Conservation (phyloP, 2,329 filamentous ascomycete genomes). For the Alternaria sp. region DNA sequence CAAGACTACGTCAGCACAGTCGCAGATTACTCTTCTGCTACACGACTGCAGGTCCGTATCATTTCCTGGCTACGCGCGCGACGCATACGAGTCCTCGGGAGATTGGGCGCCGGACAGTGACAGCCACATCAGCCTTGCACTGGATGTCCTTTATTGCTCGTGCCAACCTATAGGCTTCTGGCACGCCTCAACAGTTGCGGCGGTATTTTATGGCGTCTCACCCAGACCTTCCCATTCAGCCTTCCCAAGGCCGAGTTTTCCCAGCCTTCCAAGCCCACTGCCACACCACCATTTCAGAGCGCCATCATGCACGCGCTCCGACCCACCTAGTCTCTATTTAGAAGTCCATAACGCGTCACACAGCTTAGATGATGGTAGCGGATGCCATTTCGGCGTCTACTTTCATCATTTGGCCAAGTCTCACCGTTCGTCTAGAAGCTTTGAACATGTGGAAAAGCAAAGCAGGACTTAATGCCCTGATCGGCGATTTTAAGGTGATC, state of each 20-base stretch:
- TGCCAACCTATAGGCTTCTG: background rate
- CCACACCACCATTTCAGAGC: constrained; percentile 7
- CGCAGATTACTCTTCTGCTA: constrained; percentile 4
- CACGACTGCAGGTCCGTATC: constrained; percentile 9
- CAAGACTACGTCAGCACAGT: constrained; percentile 11
- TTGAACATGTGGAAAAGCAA: background rate
- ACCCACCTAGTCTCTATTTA: constrained; percentile 3
- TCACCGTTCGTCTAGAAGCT: background rate
- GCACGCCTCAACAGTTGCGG: background rate
- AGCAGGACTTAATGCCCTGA: background rate
- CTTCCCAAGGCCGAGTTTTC: constrained; percentile 2
- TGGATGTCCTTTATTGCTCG: background rate
- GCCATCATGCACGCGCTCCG: constrained; percentile 6
- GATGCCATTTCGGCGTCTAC: background rate
- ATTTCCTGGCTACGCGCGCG: constrained; percentile 12
- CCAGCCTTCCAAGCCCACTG: constrained; percentile 7
- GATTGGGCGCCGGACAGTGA: constrained; percentile 1
- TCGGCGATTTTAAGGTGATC: constrained; percentile 2
- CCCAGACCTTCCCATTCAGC: constrained; percentile 1
- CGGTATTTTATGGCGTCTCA: background rate
- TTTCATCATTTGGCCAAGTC: background rate
- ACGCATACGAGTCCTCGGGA: constrained; percentile 2
- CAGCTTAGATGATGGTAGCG: background rate
- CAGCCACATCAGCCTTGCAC: background rate
- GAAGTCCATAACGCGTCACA: constrained; percentile 1